Conservation (phyloP, 108 stramenopile genomes). For the Discostella pseudostelligera region DNA sequence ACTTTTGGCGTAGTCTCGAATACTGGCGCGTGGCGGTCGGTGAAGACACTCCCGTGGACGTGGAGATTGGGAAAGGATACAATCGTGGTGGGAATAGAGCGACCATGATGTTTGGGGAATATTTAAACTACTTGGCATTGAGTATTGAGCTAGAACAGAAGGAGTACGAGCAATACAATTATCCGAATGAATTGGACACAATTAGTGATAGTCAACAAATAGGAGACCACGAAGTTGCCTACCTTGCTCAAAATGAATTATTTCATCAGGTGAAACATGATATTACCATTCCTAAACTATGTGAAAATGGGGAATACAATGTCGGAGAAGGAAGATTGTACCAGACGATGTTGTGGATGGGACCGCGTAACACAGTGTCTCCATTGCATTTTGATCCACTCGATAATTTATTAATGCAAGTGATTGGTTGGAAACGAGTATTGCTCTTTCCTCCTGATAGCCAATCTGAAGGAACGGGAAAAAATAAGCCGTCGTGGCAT, state of each 20-base stretch:
- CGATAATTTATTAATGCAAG: constrained; percentile 77
- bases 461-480: constrained; percentile 3
- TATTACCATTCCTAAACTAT: constrained; percentile 58
- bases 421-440: constrained; percentile 67
- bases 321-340: constrained; percentile 70
- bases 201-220: constrained; percentile 19
- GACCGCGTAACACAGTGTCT: constrained; percentile 63
- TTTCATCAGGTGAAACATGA: constrained; percentile 47
- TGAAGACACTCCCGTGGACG: constrained; percentile 38
- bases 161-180: constrained; percentile 7
- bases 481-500: constrained; percentile 29
- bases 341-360: constrained; percentile 75
- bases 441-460: constrained; percentile 45
- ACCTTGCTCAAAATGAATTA: constrained; percentile 83
- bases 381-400: constrained; percentile 83
- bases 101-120: constrained; percentile 56
- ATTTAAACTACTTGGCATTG: constrained; percentile 61
- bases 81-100: constrained; percentile 33
- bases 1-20: constrained; percentile 52
- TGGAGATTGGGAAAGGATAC: constrained; percentile 71
- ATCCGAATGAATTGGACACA: constrained; percentile 1
- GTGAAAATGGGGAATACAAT: constrained; percentile 27
- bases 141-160: constrained; percentile 50
- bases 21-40: constrained; percentile 49
- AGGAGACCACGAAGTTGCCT: constrained; percentile 54